These are phyloP conservation scores for Akanthomyces lecanii DNA, from an alignment of 2,329 filamentous ascomycete genomes.

Conservation along the genomic window DNA sequence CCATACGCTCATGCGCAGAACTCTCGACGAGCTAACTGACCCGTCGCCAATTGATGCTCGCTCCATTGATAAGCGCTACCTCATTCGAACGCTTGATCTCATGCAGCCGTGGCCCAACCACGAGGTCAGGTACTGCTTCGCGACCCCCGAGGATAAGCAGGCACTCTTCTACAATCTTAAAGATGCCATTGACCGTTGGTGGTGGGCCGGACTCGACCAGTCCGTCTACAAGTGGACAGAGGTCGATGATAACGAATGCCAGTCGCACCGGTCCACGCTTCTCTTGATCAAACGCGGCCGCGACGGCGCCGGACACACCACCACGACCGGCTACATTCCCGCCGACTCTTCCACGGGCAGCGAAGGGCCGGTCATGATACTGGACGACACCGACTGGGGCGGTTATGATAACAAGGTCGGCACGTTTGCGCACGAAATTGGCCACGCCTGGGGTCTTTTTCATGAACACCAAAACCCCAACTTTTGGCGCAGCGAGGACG, in stretches of 20 bases:
- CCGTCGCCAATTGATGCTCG: not conserved
- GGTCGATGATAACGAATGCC: not conserved
- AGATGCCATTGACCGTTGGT: conserved; percentile 1
- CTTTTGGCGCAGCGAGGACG: conserved; percentile 21
- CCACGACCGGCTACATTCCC: not conserved
- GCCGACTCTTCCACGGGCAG: conserved; percentile 8
- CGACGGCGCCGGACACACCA: not conserved
- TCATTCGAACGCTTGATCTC: no score
- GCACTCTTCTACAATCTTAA: conserved; percentile 1
- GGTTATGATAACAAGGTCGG: conserved; percentile 18
- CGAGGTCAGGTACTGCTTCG: not conserved
- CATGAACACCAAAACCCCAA: conserved; percentile 28
- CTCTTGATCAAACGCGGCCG: not conserved
- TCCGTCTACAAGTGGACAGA: not conserved
- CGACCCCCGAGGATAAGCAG: not conserved
- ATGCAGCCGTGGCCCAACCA: not conserved
- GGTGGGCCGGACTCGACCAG: not conserved
- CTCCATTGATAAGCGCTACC: not conserved
- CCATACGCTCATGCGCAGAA: not conserved
- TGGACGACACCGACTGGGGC: conserved; percentile 10
- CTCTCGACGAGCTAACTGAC: not conserved
- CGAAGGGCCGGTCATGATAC: conserved; percentile 19
- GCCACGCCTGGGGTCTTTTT: conserved; percentile 26
- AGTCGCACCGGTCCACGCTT: not conserved
- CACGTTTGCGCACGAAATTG: conserved; percentile 27